Evolutionary conservation across 192 early-diverging fungal species (phyloP), one percentile per base, ranked within the genome.

Genomic region (Gigaspora rosea): DNA sequence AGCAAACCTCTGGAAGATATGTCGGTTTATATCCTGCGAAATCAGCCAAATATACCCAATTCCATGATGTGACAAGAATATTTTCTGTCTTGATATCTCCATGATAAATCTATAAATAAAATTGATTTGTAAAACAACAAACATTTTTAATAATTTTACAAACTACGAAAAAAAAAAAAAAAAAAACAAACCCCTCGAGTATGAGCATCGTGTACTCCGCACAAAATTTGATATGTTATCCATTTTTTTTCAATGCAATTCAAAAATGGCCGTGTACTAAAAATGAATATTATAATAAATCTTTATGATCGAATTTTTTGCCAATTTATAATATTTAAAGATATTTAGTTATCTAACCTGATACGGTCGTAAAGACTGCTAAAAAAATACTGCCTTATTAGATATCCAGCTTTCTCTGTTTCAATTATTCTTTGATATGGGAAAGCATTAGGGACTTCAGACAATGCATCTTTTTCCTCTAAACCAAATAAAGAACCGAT

Each of bases 81-180:
- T 99, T 99, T 68, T 99, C 96, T 15, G 93, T 94, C 78, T 98
- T 99, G 50, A 99, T 95, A 76, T 98, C 96, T 2, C 97, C 97
- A 81, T 99, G 97, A 72, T 85, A 95, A 8, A 97, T 87, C 69
- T 93, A 82, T 16, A 73, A 15, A 50, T 11, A 77, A 62, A 52
- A 13, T 16, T 36, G 5, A 62, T 49, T 33, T 61, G 36, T 32
- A 56, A 50, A 35, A n/a, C 47, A 20, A 2, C 18, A 73, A 11
- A 62, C n/a, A 78, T 56, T 12, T n/a, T 54, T 41, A 33, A 22
- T 47, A 79, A 49, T 6, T 35, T 16, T 62, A 1, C n/a, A 47
- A 36, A 9, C n/a, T n/a, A n/a, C n/a, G n/a, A n/a, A n/a, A n/a
- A n/a, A n/a, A n/a, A n/a, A n/a, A n/a, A n/a, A n/a, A n/a, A 50